Percentiles rank a stretch among this genome's conserved stretches.
These are phyloP conservation scores for Fusarium setosum DNA, from an alignment of 2,329 filamentous ascomycete genomes.

Conservation along the genomic window DNA sequence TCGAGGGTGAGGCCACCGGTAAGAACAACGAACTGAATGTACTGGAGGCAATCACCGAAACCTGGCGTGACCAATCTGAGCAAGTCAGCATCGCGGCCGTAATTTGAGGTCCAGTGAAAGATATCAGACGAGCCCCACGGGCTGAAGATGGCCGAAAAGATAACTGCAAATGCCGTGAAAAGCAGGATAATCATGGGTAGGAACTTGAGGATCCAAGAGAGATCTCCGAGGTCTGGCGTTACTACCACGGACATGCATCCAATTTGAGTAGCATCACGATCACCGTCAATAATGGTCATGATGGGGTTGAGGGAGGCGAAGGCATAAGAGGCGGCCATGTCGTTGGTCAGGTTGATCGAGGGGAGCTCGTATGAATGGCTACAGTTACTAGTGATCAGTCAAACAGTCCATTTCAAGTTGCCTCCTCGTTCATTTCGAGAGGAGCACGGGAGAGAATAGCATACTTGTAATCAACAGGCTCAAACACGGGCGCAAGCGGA, in stretches of 20 bases:
- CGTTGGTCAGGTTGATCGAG: constrained; percentile 78
- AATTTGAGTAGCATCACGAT: constrained; percentile 70
- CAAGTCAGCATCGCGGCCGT: constrained; percentile 91
- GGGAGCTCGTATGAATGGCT: constrained; percentile 65
- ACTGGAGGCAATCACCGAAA: constrained; percentile 96
- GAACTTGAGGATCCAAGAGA: constrained; percentile 78
- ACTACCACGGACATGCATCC: constrained; percentile 86
- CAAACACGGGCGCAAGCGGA: constrained; percentile 80
- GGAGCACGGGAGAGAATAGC: constrained; percentile 28
- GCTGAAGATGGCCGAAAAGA: constrained; percentile 87
- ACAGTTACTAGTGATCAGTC: constrained; percentile 14
- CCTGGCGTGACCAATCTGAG: constrained; percentile 93
- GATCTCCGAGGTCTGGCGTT: constrained; percentile 81
- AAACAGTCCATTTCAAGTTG: background rate
- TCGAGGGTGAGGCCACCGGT: constrained; percentile 88
- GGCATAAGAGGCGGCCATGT: constrained; percentile 84
- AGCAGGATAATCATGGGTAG: constrained; percentile 83
- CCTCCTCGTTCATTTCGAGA: background rate
- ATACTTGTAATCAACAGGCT: constrained; percentile 51
- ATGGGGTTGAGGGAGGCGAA: constrained; percentile 85
- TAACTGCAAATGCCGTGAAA: constrained; percentile 83
- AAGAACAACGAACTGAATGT: constrained; percentile 91
- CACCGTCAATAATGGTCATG: constrained; percentile 80
- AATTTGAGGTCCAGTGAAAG: constrained; percentile 98
- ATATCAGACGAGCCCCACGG: constrained; percentile 93